phyloP scores from a whole-genome alignment of 805 yeast genomes.

The Nakazawaea holstii region DNA sequence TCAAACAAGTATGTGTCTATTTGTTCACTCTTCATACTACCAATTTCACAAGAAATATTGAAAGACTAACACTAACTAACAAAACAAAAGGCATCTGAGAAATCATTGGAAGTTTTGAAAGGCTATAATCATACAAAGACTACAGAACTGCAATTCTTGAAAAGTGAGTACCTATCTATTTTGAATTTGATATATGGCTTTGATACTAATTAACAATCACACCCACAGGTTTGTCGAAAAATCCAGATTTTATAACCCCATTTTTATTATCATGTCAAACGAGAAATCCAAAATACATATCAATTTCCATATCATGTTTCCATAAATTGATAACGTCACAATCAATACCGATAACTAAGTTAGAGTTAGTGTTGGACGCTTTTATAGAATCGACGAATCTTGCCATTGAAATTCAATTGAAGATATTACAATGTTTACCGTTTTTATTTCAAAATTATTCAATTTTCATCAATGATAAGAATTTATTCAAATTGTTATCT shows the following conservation, averaged over 20 bases:
- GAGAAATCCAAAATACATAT: constrained; percentile 66
- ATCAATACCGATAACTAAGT: constrained; percentile 47
- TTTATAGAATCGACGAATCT: constrained; percentile 68
- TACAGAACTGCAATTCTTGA: constrained; percentile 22
- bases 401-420: constrained; percentile 79
- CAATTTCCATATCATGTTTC: constrained; percentile 67
- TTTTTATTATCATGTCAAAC: constrained; percentile 68
- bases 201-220: too few relatives aligned
- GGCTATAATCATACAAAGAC: constrained; percentile 23
- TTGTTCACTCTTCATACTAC: background rate
- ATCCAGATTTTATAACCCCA: constrained; percentile 59
- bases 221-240: constrained; percentile 29
- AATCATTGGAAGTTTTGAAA: constrained; percentile 42
- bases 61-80: background rate
- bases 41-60: too few relatives aligned
- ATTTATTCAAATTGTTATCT: constrained; percentile 52
- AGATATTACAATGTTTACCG: constrained; percentile 80
- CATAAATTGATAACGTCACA: constrained; percentile 52
- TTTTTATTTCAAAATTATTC: constrained; percentile 63
- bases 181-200: too few relatives aligned
- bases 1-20: constrained; percentile 44
- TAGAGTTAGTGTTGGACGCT: constrained; percentile 57
- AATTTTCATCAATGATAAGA: constrained; percentile 44
- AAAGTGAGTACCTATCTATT: constrained; percentile 15
- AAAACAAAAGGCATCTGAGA: constrained; percentile 34